Conservation (phyloP, 2,329 filamentous ascomycete genomes). For the Albifimbria verrucaria region DNA sequence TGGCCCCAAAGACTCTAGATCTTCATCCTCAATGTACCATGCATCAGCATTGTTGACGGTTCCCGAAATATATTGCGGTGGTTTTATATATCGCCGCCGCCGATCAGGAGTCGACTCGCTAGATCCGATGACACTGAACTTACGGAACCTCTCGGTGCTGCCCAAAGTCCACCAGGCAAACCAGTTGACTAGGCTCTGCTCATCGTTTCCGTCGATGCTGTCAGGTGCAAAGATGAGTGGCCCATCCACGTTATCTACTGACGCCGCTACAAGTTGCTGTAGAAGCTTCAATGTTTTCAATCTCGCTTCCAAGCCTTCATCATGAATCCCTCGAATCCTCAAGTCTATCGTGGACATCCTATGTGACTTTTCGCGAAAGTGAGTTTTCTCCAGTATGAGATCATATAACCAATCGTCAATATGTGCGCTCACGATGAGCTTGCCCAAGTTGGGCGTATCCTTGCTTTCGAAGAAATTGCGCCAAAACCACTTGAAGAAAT, state of each 20-base stretch:
- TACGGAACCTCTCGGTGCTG: conserved; percentile 48
- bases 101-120: conserved; percentile 13
- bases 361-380: background rate
- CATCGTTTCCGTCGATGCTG: conserved; percentile 54
- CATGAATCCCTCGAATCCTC: background rate
- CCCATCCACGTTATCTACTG: conserved; percentile 10
- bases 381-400: conserved; percentile 18
- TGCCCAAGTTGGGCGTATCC: conserved; percentile 11
- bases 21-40: conserved; percentile 7
- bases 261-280: conserved; percentile 12
- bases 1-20: too few relatives aligned
- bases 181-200: conserved; percentile 61
- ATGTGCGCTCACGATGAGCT: conserved; percentile 25
- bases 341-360: background rate
- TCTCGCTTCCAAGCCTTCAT: conserved; percentile 13
- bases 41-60: conserved; percentile 35
- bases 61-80: conserved; percentile 27
- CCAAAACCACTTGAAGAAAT: conserved; percentile 33
- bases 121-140: conserved; percentile 55
- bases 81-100: conserved; percentile 18
- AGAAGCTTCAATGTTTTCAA: conserved; percentile 19
- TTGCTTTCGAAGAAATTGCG: conserved; percentile 14
- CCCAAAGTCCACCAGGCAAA: conserved; percentile 56
- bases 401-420: conserved; percentile 26
- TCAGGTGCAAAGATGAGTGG: conserved; percentile 44